phyloP scores from a whole-genome alignment of 768 basidiomycete species.

The Chalciporus piperatus region DNA sequence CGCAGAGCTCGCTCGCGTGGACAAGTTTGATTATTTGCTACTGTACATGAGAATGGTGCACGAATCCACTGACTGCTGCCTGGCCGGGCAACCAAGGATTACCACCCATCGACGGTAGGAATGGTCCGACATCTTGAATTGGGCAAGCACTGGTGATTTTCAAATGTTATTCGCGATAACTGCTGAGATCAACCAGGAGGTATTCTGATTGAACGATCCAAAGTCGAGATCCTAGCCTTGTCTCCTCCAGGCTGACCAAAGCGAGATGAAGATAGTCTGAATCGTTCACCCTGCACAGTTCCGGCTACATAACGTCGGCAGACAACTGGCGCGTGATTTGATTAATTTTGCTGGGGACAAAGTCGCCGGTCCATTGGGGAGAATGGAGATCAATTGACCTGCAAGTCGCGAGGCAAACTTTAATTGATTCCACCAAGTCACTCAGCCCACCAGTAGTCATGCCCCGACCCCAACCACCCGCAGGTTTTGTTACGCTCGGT shows the following conservation, averaged over 20 bases:
- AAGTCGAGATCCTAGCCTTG: too few species aligned
- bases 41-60: not conserved
- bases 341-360: not conserved
- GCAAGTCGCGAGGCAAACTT: not conserved
- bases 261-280: too few species aligned
- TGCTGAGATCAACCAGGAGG: not conserved
- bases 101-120: too few species aligned
- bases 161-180: too few species aligned
- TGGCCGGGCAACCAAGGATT: too few species aligned
- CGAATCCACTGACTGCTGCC: not conserved
- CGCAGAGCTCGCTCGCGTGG: too few species aligned
- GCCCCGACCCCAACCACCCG: conserved; percentile 11
- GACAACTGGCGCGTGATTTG: not conserved
- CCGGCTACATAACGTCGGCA: not conserved
- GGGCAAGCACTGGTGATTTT: too few species aligned
- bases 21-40: not conserved
- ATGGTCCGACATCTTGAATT: too few species aligned
- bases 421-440: not conserved
- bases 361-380: not conserved
- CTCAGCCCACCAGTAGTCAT: not conserved
- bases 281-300: too few species aligned
- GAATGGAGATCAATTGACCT: too few species aligned
- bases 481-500: conserved; percentile 17
- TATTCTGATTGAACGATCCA: too few species aligned
- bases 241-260: too few species aligned